Base-by-base conservation (phyloP, 2,329 filamentous ascomycete species). In the Coleophoma cylindrospora region DNA sequence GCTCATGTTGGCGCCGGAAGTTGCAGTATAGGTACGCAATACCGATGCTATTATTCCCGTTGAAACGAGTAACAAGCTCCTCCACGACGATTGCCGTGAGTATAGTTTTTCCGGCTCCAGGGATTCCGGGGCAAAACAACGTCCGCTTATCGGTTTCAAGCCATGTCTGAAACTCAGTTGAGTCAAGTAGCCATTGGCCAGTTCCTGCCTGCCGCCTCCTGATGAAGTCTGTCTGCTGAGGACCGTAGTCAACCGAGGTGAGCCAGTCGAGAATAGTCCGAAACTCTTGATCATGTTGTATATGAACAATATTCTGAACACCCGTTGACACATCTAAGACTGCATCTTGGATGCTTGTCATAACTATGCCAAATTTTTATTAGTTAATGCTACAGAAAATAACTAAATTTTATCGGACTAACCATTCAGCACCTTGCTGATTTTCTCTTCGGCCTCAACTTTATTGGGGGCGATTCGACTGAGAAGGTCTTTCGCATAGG, bases 71-170 rank as follows among this genome's bases (percentile, higher is more conserved):
- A 3, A 14, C 9, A 1, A 79, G 60, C 19, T 74, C 8, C 2
- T 77, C 63, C 0, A 77, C 55, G 0, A 74, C 66, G 13, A 69
- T 66, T 0, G 73, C 68, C 0, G 70, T 59, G 0, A 74, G 47
- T 6, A 75, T 72, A 0, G 73, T 77, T 56, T 78, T 79, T 1
- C 74, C 73, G 0, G 73, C 70, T 4, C 74, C 74, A 0, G 72
- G 73, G 32, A 55, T 53, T 32, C 54, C 54, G 50, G 27, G 27
- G 7, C 27, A 27, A 10, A 27, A 27, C 9, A 27, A 27, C 27
- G 27, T 27, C 27, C 9, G 38, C 11, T 48, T 15, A 13, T 34
- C 17, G 5, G 46, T 33, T 1, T 49, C 33, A 10, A 47, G 17
- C 54, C 52, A 57, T 7, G 34, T 13, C 36, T 48, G 33, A 19